Percentiles rank a stretch among this genome's conserved stretches.
Conservation (phyloP, 2,329 filamentous ascomycete genomes). For the Orbilia oligospora region DNA sequence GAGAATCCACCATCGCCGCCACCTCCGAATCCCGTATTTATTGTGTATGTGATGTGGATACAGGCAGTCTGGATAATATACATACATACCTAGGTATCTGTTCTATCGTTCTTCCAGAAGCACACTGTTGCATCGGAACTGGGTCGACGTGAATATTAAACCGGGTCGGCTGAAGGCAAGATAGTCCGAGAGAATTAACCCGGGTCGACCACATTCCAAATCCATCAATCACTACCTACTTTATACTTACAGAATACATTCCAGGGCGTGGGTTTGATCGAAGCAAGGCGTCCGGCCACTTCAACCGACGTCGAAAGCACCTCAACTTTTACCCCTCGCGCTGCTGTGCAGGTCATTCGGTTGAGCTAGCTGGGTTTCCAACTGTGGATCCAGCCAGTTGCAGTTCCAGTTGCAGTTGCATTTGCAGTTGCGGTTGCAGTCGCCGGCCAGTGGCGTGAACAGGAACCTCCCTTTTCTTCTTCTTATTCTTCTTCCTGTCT, state of each 20-base stretch:
- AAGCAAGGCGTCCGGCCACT: slow-evolving; percentile 23
- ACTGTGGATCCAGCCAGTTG: background rate
- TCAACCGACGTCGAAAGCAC: slow-evolving; percentile 25
- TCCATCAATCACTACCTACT: no score
- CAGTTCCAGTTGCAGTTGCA: background rate
- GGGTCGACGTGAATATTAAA: background rate
- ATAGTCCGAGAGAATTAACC: slow-evolving; percentile 22
- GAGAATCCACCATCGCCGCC: slow-evolving; percentile 11
- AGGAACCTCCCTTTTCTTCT: background rate
- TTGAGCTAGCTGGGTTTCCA: background rate
- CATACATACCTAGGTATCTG: no score
- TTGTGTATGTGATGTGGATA: no score
- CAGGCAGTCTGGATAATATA: slow-evolving; percentile 1
- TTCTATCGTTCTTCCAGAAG: no score
- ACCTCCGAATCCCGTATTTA: slow-evolving; percentile 7
- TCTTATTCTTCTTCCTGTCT: background rate
- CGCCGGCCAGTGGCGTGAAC: slow-evolving; percentile 28
- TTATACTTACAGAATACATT: background rate
- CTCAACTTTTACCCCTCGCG: slow-evolving; percentile 26
- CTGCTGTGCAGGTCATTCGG: background rate
- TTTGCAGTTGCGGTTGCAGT: slow-evolving; percentile 10
- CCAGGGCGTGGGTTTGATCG: background rate
- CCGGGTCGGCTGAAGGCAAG: slow-evolving; percentile 19
- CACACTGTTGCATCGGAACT: slow-evolving; percentile 13
- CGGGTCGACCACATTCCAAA: slow-evolving; percentile 7